Conservation (phyloP, 1,139 yeast species). For the Diutina siamensis region DNA sequence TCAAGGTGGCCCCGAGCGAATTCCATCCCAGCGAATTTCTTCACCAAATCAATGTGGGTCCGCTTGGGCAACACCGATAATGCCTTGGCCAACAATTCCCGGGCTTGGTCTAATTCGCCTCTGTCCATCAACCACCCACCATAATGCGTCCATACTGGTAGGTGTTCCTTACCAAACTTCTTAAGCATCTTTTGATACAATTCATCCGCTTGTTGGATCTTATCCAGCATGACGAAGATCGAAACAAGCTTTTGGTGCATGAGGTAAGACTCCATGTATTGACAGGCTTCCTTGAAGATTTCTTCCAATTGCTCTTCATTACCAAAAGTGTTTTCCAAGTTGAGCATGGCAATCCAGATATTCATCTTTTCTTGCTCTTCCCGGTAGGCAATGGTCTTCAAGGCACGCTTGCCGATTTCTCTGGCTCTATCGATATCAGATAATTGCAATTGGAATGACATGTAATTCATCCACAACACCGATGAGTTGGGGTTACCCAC, state of each 20-base stretch:
- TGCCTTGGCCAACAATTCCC: constrained; percentile 60
- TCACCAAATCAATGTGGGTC: constrained; percentile 69
- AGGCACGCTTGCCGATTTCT: constrained; percentile 84
- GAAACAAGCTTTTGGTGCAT: constrained; percentile 74
- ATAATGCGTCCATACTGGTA: constrained; percentile 67
- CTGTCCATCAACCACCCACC: constrained; percentile 66
- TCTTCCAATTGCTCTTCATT: constrained; percentile 71
- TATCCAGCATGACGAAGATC: constrained; percentile 66
- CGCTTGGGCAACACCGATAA: constrained; percentile 63
- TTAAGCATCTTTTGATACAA: constrained; percentile 59
- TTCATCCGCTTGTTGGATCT: constrained; percentile 55
- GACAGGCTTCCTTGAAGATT: constrained; percentile 72
- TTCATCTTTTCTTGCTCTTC: constrained; percentile 91
- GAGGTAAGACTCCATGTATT: constrained; percentile 77
- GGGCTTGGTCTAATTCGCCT: constrained; percentile 47
- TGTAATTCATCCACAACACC: constrained; percentile 91
- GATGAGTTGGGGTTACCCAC: constrained; percentile 93
- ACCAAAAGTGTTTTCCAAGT: constrained; percentile 91
- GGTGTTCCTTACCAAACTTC: constrained; percentile 60
- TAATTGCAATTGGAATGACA: constrained; percentile 93
- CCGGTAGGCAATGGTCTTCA: constrained; percentile 79
- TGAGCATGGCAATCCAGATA: constrained; percentile 90
- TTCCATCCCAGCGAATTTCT: constrained; percentile 84
- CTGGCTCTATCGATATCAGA: constrained; percentile 93
- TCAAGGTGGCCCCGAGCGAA: constrained; percentile 81